Evolutionary conservation across 1,284 basidiomycete species (phyloP).

Genomic region (Pseudozyma tsukubaensis): DNA sequence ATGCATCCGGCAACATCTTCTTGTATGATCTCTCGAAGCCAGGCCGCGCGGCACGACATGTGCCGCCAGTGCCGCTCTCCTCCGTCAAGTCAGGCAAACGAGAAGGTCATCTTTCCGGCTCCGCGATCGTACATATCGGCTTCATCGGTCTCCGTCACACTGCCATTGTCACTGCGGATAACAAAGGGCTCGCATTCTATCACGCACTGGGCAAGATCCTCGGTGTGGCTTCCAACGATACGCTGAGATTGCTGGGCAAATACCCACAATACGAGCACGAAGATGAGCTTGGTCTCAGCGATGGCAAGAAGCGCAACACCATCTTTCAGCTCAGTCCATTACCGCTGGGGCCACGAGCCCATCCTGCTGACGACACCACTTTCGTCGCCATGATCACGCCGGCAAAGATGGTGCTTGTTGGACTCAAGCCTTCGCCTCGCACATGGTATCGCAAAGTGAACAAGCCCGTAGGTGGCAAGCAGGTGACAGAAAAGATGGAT

Average conservation of each 20-base stretch:
- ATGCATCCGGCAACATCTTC: constrained; percentile 84
- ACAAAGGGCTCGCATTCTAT: constrained; percentile 91
- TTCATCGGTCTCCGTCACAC: constrained; percentile 96
- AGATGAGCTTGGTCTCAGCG: constrained; percentile 29
- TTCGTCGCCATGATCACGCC: constrained; percentile 89
- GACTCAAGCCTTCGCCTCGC: constrained; percentile 87
- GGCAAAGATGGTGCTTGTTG: constrained; percentile 90
- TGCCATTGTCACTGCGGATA: constrained; percentile 90
- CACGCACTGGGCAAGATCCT: constrained; percentile 94
- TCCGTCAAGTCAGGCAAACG: constrained; percentile 82
- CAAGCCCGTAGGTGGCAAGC: background rate
- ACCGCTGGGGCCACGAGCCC: constrained; percentile 80
- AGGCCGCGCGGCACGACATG: constrained; percentile 73
- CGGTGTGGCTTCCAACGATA: constrained; percentile 94
- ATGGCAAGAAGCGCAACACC: constrained; percentile 68
- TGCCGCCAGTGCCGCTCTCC: constrained; percentile 77
- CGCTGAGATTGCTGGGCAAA: constrained; percentile 89
- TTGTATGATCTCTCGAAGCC: constrained; percentile 85
- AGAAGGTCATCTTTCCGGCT: constrained; percentile 90
- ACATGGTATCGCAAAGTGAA: constrained; percentile 78
- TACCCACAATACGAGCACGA: constrained; percentile 72
- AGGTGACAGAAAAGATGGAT: constrained; percentile 14
- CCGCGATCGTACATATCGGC: constrained; percentile 84
- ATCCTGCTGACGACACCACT: constrained; percentile 84
- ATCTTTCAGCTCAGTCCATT: constrained; percentile 84